These are phyloP conservation scores for Syncephalastrum monosporum DNA, from an alignment of 371 early-diverging fungal species.

Conservation along the genomic window DNA sequence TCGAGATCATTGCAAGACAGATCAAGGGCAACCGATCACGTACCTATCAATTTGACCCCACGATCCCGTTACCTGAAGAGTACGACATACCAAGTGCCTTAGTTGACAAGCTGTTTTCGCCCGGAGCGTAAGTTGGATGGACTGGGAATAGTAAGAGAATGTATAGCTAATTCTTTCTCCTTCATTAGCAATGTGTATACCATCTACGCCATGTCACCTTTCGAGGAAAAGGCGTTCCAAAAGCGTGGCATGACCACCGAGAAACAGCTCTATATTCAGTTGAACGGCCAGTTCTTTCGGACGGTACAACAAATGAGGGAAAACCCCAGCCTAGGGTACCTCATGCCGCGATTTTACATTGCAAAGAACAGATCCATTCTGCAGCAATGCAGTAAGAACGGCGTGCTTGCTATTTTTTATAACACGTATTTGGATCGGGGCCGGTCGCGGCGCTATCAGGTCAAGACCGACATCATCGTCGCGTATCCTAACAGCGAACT, in stretches of 20 bases:
- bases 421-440: slow-evolving; percentile 28
- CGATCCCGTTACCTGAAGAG: slow-evolving; percentile 20
- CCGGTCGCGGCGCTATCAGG: slow-evolving; percentile 21
- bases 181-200: slow-evolving; percentile 37
- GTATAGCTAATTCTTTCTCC: neutral
- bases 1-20: too few relatives aligned
- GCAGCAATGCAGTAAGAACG: slow-evolving; percentile 34
- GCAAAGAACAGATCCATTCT: slow-evolving; percentile 45
- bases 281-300: slow-evolving; percentile 47
- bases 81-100: slow-evolving; percentile 14
- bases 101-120: slow-evolving; percentile 15
- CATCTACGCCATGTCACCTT: slow-evolving; percentile 38
- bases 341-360: slow-evolving; percentile 45
- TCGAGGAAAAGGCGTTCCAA: slow-evolving; percentile 34
- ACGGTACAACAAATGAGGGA: slow-evolving; percentile 37
- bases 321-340: slow-evolving; percentile 14
- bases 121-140: too few relatives aligned
- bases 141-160: neutral
- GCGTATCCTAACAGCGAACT: slow-evolving; percentile 39
- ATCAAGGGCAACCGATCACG: too few relatives aligned
- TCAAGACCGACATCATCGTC: slow-evolving; percentile 44
- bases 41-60: slow-evolving; percentile 12
- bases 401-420: slow-evolving; percentile 41
- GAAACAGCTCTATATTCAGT: slow-evolving; percentile 32
- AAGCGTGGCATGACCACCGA: slow-evolving; percentile 30